Percentiles rank a stretch among this genome's conserved stretches.
Evolutionary conservation across 2,329 filamentous ascomycete genomes (phyloP).

Genomic region (Pseudofabraea citricarpa): DNA sequence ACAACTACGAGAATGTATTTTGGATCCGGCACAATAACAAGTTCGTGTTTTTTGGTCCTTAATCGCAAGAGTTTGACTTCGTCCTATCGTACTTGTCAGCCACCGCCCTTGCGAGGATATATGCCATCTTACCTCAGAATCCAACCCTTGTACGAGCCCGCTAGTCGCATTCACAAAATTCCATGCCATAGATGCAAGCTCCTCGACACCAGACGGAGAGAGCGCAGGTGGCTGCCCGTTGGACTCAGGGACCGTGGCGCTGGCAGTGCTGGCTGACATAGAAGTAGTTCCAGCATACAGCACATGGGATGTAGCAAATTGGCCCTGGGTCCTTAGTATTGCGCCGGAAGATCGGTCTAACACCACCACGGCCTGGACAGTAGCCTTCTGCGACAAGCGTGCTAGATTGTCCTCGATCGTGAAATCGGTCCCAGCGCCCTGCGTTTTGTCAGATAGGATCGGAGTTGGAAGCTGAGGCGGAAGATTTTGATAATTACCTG

Average conservation of each 20-base stretch:
- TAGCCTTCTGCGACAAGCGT: too few relatives aligned
- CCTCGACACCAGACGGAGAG: conserved; percentile 44
- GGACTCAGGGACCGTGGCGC: conserved; percentile 2
- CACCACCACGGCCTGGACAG: too few relatives aligned
- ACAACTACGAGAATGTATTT: conserved; percentile 77
- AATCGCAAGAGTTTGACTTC: conserved; percentile 72
- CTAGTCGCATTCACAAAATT: conserved; percentile 67
- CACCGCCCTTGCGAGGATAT: background rate
- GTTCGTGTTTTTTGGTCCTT: conserved; percentile 78
- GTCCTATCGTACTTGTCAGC: conserved; percentile 43
- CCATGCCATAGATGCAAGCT: conserved; percentile 74
- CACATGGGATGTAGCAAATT: background rate
- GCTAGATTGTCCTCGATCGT: too few relatives aligned
- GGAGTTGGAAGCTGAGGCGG: too few relatives aligned
- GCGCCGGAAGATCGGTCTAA: conserved; percentile 7
- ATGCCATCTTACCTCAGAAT: conserved; percentile 56
- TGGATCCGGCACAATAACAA: conserved; percentile 76
- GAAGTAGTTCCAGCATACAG: too few relatives aligned
- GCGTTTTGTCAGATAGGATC: too few relatives aligned
- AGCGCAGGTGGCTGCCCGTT: too few relatives aligned
- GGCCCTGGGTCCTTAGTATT: background rate
- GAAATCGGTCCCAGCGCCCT: too few relatives aligned
- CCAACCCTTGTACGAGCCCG: conserved; percentile 65
- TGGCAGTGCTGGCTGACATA: conserved; percentile 9
- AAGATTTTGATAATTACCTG: too few relatives aligned